Evolutionary conservation across 805 yeast species (phyloP), one percentile per base, ranked within the genome.

Genomic region (Suhomyces kilbournensis): DNA sequence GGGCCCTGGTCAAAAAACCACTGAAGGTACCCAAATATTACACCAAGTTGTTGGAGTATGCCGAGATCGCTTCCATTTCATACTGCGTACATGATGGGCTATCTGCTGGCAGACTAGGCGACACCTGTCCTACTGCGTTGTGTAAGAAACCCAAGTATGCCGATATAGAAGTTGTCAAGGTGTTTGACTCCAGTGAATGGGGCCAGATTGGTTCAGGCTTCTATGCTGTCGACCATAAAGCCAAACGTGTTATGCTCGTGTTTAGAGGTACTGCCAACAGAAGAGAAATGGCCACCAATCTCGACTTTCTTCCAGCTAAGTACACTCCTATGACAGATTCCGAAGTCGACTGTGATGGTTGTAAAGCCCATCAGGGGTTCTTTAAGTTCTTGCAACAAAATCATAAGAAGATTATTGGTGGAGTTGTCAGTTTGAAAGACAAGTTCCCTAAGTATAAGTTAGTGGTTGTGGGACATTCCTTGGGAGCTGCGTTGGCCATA

Each of bases 401-500:
- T 53, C 70, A 76, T 46, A 67, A 62, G 2, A 58, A 66, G 9
- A 70, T 78, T 32, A 62, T 79, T 34, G 39, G 30, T 6, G 35
- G 61, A 7, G 68, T 84, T 1, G 59, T 67, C 12, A 54, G 58
- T 1, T 59, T 77, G 17, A 63, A 69, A 19, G 53, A 64, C 9
- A 60, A 70, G 17, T 67, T 77, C 59, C 80, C 83, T 0, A 76
- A 74, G 22, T 85, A 83, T 62, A 63, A 72, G 19, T 53, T 86
- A 4, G 74, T 79, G 1, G 74, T 85, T 1, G 71, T 84, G 1
- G 96, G 96, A 0, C 96, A 89, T 66, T 88, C 94, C 0, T 67
- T 88, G 42, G 92, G 91, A 3, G 96, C 85, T 6, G 91, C 92
- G 0, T 65, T 86, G 48, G 85, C 91, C 1, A 67, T 76, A 3